Evolutionary conservation across 2,329 filamentous ascomycete genomes (phyloP).

Genomic region (Davidsoniella eucalypti): DNA sequence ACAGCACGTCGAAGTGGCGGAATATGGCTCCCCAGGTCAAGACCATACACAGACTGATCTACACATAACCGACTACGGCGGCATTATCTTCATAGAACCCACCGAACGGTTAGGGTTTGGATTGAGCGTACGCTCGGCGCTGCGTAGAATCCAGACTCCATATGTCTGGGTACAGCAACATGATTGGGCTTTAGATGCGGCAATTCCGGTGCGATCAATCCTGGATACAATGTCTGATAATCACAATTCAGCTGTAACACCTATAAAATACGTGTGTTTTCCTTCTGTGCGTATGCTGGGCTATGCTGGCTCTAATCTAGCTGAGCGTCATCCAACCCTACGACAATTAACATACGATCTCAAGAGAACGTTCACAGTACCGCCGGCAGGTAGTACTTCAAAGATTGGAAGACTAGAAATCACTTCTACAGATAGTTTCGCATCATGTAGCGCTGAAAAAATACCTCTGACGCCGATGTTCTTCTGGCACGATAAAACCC

Average conservation of each 20-base stretch:
- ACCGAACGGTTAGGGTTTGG: slow-evolving; percentile 33
- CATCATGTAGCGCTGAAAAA: not conserved
- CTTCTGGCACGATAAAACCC: slow-evolving; percentile 44
- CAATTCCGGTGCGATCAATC: slow-evolving; percentile 28
- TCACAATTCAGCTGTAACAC: slow-evolving; percentile 18
- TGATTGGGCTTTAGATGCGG: slow-evolving; percentile 33
- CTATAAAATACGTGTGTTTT: slow-evolving; percentile 36
- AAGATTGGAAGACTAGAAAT: not conserved
- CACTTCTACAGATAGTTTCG: not conserved
- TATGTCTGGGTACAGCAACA: slow-evolving; percentile 43
- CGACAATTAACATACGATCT: slow-evolving; percentile 25
- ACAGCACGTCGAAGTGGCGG: slow-evolving; percentile 22
- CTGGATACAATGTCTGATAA: slow-evolving; percentile 29
- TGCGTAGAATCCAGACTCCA: slow-evolving; percentile 29
- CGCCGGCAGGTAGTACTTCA: too few relatives aligned
- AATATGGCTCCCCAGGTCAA: slow-evolving; percentile 27
- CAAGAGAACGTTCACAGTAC: slow-evolving; percentile 18
- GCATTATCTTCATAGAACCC: slow-evolving; percentile 33
- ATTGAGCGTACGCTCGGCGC: slow-evolving; percentile 34
- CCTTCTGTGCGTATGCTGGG: slow-evolving; percentile 34
- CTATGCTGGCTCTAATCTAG: slow-evolving; percentile 32
- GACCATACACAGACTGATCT: slow-evolving; percentile 22
- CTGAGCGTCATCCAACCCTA: slow-evolving; percentile 26
- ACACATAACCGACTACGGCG: slow-evolving; percentile 20
- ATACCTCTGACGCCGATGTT: slow-evolving; percentile 37